These are phyloP conservation scores for Macrocystidia cucumis DNA, from an alignment of 1,284 basidiomycete species.

Conservation along the genomic window DNA sequence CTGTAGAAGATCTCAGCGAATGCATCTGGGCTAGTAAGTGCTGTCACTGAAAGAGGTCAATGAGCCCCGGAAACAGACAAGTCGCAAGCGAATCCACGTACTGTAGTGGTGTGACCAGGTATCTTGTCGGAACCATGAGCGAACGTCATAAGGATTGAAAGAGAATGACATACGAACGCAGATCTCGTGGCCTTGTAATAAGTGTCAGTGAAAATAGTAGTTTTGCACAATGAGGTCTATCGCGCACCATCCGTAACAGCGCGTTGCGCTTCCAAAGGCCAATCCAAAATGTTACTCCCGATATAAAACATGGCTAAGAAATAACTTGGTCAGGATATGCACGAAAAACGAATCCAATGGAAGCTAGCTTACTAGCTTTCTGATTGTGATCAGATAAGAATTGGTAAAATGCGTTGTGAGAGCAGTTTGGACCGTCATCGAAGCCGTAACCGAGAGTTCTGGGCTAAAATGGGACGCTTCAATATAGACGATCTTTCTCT, in stretches of 20 bases:
- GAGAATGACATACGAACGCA: conserved; percentile 38
- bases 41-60: conserved; percentile 41
- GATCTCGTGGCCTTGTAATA: conserved; percentile 46
- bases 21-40: conserved; percentile 62
- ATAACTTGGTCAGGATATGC: background rate
- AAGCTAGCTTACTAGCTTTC: conserved; percentile 49
- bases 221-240: too few relatives aligned
- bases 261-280: conserved; percentile 64
- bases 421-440: conserved; percentile 74
- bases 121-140: conserved; percentile 22
- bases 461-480: conserved; percentile 26
- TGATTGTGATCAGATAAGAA: conserved; percentile 55
- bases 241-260: conserved; percentile 43
- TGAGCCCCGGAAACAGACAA: background rate
- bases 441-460: conserved; percentile 55
- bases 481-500: background rate
- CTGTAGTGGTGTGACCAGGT: conserved; percentile 56
- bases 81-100: conserved; percentile 12
- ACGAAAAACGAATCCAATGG: background rate
- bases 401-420: conserved; percentile 54
- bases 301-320: conserved; percentile 64
- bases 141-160: background rate
- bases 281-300: conserved; percentile 71
- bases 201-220: conserved; percentile 2
- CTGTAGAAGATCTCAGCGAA: conserved; percentile 81